phyloP scores from a whole-genome alignment of 352 stramenopile species.

The Thraustotheca clavata region DNA sequence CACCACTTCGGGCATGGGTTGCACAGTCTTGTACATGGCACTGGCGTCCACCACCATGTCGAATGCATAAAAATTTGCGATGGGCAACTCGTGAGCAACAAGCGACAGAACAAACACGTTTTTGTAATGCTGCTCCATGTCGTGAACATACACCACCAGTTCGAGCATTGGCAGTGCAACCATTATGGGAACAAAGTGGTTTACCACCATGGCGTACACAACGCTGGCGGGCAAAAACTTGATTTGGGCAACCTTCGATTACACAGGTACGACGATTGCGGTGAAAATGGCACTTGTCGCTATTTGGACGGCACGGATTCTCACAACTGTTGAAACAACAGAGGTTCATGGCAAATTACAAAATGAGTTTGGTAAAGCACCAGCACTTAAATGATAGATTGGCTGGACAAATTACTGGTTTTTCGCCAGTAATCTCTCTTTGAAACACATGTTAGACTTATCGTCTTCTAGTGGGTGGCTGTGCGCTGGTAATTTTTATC shows the following conservation, averaged over 20 bases:
- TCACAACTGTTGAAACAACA: constrained; percentile 16
- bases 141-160: constrained; percentile 8
- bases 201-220: constrained; percentile 18
- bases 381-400: too few species aligned
- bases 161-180: constrained; percentile 10
- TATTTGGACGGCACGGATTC: neutral
- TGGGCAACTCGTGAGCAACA: constrained; percentile 14
- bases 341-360: neutral
- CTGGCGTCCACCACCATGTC: neutral
- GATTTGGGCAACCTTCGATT: constrained; percentile 8
- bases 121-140: neutral
- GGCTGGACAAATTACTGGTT: too few species aligned
- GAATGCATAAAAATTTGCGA: neutral
- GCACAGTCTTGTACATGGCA: constrained; percentile 17
- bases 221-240: constrained; percentile 16
- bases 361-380: too few species aligned
- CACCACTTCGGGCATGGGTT: constrained; percentile 10
- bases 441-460: too few species aligned
- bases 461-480: too few species aligned
- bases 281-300: constrained; percentile 19
- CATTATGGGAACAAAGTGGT: neutral
- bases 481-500: too few species aligned
- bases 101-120: constrained; percentile 1
- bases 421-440: too few species aligned
- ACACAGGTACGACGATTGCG: constrained; percentile 11